Evolutionary conservation across 192 early-diverging fungal species (phyloP).

Genomic region (Entophlyctis luteolus): DNA sequence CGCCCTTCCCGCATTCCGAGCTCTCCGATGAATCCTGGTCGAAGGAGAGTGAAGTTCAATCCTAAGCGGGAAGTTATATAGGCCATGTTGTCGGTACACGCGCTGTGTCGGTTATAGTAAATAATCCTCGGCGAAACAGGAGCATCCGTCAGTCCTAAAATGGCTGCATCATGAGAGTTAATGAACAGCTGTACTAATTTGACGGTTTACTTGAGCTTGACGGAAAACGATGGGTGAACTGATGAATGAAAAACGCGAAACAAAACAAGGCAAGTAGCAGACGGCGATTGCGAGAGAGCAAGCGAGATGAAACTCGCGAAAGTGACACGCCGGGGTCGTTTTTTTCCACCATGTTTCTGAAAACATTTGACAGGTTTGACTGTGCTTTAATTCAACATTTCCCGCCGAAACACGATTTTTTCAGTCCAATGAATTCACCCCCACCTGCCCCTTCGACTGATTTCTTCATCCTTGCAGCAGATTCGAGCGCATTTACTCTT

Average conservation of each 20-base stretch:
- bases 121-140: conserved; percentile 3
- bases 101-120: conserved; percentile 23
- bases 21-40: conserved; percentile 19
- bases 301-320: neutral
- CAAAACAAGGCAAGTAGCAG: neutral
- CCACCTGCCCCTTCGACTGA: no score
- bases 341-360: neutral
- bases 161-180: neutral
- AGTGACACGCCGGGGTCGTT: neutral
- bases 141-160: neutral
- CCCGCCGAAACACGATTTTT: neutral
- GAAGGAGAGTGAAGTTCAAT: conserved; percentile 11
- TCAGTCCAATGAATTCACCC: no score
- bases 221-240: neutral
- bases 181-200: neutral
- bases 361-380: neutral
- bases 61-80: conserved; percentile 20
- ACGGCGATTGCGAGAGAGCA: neutral
- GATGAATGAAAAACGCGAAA: neutral
- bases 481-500: no score
- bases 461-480: no score
- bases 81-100: conserved; percentile 17
- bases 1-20: conserved; percentile 17
- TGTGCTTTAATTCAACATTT: neutral
- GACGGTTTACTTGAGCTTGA: neutral